A percentile compares a stretch with the other conserved stretches of the same genome.
Evolutionary conservation across 371 early-diverging fungal genomes (phyloP).

Genomic region (Syncephalastrum sp.): DNA sequence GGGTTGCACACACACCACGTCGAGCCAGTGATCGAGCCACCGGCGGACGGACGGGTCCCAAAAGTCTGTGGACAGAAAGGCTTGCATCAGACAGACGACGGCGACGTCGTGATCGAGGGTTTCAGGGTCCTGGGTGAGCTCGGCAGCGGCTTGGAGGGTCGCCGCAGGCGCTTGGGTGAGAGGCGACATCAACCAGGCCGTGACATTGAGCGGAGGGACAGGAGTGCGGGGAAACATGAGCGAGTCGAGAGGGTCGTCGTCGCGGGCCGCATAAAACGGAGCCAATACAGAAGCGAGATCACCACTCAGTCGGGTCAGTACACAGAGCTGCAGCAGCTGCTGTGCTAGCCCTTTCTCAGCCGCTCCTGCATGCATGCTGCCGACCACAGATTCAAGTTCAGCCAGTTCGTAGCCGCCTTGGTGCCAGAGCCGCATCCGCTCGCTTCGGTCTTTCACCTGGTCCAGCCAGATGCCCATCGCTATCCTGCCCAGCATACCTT

Average conservation of each 20-base stretch:
- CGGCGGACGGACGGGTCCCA: conserved; percentile 41
- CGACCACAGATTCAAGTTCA: conserved; percentile 16
- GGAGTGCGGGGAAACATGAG: conserved; percentile 23
- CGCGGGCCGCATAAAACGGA: conserved; percentile 30
- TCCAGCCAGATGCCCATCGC: conserved; percentile 30
- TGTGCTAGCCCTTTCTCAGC: conserved; percentile 39
- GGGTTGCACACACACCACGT: conserved; percentile 25
- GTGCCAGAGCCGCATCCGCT: conserved; percentile 12
- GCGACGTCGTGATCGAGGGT: conserved; percentile 37
- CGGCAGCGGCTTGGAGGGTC: conserved; percentile 34
- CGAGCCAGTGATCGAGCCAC: conserved; percentile 37
- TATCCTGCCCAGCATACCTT: conserved; percentile 25
- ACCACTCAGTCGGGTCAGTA: conserved; percentile 17
- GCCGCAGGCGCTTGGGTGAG: conserved; percentile 47
- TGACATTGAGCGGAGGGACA: conserved; percentile 10
- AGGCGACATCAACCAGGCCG: conserved; percentile 52
- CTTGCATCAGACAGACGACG: conserved; percentile 51
- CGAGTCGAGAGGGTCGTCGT: conserved; percentile 26
- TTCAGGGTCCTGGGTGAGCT: conserved; percentile 16
- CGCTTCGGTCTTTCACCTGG: conserved; percentile 12
- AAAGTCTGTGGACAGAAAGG: conserved; percentile 50
- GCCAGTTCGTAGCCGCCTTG: conserved; percentile 17
- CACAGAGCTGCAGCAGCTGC: conserved; percentile 30
- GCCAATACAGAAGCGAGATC: conserved; percentile 12
- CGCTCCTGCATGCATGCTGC: conserved; percentile 23